Evolutionary conservation across 2,329 filamentous ascomycete genomes (phyloP), one percentile per base, ranked within the genome.

Genomic region (Macroventuria anomochaeta): DNA sequence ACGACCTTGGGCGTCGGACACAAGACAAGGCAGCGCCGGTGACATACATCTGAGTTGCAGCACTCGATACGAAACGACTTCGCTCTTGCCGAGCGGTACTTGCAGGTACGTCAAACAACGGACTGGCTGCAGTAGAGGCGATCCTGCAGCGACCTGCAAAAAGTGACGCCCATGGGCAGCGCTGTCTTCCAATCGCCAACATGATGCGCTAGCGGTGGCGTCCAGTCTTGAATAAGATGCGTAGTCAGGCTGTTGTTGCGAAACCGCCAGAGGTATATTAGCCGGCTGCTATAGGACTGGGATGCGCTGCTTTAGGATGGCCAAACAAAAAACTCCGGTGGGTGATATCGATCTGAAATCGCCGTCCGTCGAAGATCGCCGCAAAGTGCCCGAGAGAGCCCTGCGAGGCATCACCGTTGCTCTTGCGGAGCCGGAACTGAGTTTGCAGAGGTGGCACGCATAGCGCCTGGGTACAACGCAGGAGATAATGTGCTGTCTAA

Each of bases 241-340:
- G 51, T 34, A 51, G 49, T 53, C 57, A 62, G 65, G 55, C 55
- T 67, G 63, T 59, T 53, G 57, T 59, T 44, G 62, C 57, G 50
- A 55, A 63, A 63, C 57, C 58, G 59, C 63, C 63, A 59, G 53
- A 58, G 48, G 46, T 58, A 66, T 66, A 66, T 56, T 43, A 55
- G 55, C 54, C 44, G 51, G 46, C 47, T 61, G 52, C 39, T 66
- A 64, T 63, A 66, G 63, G 55, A 49, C 57, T 46, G 54, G 57
- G 54, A 56, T 53, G 47, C 50, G 51, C 53, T 56, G 63, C 57
- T 61, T 62, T 60, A 44, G 58, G 52, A 55, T 54, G 57, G 64
- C 51, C 62, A 63, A 59, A 56, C 58, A 67, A 68, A 74, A 72
- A 65, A 62, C 65, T 73, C 70, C 71, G 70, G 70, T 62, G 65